These are phyloP conservation scores for Umbilicaria muhlenbergii DNA, from an alignment of 495 filamentous ascomycete genomes.

Conservation along the genomic window DNA sequence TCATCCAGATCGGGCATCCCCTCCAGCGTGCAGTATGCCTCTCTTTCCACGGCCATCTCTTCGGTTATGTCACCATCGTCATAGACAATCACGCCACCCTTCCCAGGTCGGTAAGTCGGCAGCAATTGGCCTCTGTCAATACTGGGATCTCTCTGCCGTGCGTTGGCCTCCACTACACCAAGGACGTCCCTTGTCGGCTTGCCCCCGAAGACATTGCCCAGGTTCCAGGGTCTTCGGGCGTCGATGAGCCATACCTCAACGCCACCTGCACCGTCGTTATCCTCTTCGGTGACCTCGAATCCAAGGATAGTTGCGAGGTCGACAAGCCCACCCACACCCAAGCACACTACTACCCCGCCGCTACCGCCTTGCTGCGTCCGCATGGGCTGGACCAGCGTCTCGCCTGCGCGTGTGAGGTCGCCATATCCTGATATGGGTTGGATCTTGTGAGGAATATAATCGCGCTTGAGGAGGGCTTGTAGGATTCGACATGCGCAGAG, in stretches of 20 bases:
- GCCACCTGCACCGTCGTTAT: conserved; percentile 45
- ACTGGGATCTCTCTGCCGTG: conserved; percentile 31
- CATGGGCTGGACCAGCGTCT: conserved; percentile 68
- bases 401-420: conserved; percentile 64
- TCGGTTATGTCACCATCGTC: conserved; percentile 96
- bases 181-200: conserved; percentile 34
- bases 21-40: conserved; percentile 66
- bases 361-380: conserved; percentile 61
- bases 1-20: conserved; percentile 88
- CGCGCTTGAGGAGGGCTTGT: conserved; percentile 77
- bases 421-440: conserved; percentile 86
- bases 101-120: conserved; percentile 54
- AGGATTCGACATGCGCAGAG: conserved; percentile 92
- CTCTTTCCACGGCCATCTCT: conserved; percentile 54
- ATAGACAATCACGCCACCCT: conserved; percentile 76
- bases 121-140: conserved; percentile 53
- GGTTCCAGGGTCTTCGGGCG: conserved; percentile 82
- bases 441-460: conserved; percentile 97
- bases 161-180: conserved; percentile 31
- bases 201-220: conserved; percentile 82
- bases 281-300: conserved; percentile 35
- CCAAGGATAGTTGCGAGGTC: conserved; percentile 65
- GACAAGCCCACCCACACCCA: conserved; percentile 82
- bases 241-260: conserved; percentile 94
- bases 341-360: conserved; percentile 77